Evolutionary conservation across 805 yeast genomes (phyloP).

Genomic region (Cyberlindnera petersonii): DNA sequence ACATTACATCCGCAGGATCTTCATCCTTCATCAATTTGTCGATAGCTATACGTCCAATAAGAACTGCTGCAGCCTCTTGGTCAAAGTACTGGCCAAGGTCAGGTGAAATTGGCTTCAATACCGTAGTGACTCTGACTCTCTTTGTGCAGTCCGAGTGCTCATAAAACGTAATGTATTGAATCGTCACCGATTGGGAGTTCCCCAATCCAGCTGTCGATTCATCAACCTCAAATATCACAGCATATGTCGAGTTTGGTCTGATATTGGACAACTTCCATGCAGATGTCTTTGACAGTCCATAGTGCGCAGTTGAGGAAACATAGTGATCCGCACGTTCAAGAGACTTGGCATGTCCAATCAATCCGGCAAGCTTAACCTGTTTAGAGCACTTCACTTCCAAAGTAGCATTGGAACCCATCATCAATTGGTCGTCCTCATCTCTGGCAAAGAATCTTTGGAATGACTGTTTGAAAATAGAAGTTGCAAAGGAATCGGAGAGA

Average conservation of each 20-base stretch:
- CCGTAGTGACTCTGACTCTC: slow-evolving; percentile 59
- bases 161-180: slow-evolving; percentile 58
- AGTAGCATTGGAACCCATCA: slow-evolving; percentile 57
- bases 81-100: slow-evolving; percentile 56
- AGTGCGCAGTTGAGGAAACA: slow-evolving; percentile 17
- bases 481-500: slow-evolving; percentile 88
- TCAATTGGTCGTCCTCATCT: slow-evolving; percentile 35
- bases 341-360: slow-evolving; percentile 60
- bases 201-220: slow-evolving; percentile 16
- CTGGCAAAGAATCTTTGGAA: slow-evolving; percentile 56
- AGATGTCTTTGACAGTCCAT: slow-evolving; percentile 51
- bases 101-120: slow-evolving; percentile 41
- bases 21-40: slow-evolving; percentile 76
- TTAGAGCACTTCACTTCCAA: slow-evolving; percentile 50
- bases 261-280: slow-evolving; percentile 59
- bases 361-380: slow-evolving; percentile 52
- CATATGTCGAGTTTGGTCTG: slow-evolving; percentile 56
- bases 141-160: slow-evolving; percentile 57
- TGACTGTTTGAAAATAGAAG: slow-evolving; percentile 91
- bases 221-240: slow-evolving; percentile 50
- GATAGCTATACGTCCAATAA: slow-evolving; percentile 88
- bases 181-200: slow-evolving; percentile 25
- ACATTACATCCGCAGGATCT: slow-evolving; percentile 86
- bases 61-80: slow-evolving; percentile 96
- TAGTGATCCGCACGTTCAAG: slow-evolving; percentile 30